A percentile compares a stretch with the other conserved stretches of the same genome.
These are phyloP conservation scores for Tetrahymena malaccensis DNA, from an alignment of 73 alveolate species.

Conservation along the genomic window DNA sequence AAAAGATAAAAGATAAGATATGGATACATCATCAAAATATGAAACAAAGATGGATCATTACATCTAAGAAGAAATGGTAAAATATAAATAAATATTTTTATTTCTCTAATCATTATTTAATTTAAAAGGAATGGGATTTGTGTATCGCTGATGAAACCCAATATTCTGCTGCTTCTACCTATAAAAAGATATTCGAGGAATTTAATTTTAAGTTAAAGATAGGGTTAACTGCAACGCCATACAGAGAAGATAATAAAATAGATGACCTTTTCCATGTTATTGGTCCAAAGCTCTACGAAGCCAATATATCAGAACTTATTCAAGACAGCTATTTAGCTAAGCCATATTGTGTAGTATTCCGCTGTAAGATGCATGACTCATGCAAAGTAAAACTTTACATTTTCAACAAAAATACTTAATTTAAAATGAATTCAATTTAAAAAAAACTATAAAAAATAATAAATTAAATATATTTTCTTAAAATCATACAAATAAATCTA, in stretches of 20 bases:
- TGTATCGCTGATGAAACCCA: not conserved
- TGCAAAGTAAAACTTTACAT: not conserved
- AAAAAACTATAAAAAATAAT: not conserved
- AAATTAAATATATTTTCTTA: not conserved
- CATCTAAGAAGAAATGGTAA: not conserved
- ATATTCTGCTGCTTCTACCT: not conserved
- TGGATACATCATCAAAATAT: not conserved
- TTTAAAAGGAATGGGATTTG: not conserved
- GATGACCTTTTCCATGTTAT: constrained; percentile 25
- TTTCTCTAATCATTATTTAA: not conserved
- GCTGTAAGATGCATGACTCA: constrained; percentile 4
- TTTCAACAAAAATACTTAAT: too few species aligned
- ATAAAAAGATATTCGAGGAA: not conserved
- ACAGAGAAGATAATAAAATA: constrained; percentile 38
- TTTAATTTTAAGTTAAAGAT: constrained; percentile 9
- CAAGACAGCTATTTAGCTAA: constrained; percentile 26
- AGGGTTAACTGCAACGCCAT: constrained; percentile 41
- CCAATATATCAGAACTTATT: constrained; percentile 22
- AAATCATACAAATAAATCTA: too few species aligned
- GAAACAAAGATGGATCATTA: not conserved
- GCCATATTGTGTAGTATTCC: constrained; percentile 16
- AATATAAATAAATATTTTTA: not conserved
- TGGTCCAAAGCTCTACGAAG: constrained; percentile 41
- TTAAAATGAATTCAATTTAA: too few species aligned
- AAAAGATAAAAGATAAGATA: not conserved